These are phyloP conservation scores for Leccinellum albellum DNA, from an alignment of 768 basidiomycete genomes.

Conservation along the genomic window DNA sequence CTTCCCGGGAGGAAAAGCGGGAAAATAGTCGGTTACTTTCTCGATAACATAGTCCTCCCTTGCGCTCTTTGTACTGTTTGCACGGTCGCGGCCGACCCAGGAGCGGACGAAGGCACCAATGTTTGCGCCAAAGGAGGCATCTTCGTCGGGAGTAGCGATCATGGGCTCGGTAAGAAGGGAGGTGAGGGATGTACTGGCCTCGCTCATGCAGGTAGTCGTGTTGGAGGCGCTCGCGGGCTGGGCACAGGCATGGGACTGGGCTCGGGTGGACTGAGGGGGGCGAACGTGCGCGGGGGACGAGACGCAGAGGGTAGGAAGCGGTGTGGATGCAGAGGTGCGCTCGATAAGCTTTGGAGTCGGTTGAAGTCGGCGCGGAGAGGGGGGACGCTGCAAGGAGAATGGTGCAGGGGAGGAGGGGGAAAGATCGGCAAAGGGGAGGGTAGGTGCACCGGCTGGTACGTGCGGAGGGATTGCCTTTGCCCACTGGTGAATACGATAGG, in stretches of 20 bases:
- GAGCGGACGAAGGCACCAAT: slow-evolving; percentile 40
- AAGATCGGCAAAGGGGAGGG: slow-evolving; percentile 25
- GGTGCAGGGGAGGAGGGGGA: slow-evolving; percentile 1
- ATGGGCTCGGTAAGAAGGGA: slow-evolving; percentile 44
- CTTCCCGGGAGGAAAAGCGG: slow-evolving; percentile 18
- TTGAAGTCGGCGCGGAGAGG: slow-evolving; percentile 23
- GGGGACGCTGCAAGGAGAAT: slow-evolving; percentile 8
- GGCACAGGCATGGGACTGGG: slow-evolving; percentile 33
- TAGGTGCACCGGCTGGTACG: slow-evolving; percentile 30
- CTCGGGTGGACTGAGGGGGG: slow-evolving; percentile 27
- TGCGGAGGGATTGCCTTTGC: slow-evolving; percentile 30
- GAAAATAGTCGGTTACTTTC: slow-evolving; percentile 31
- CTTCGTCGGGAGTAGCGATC: slow-evolving; percentile 39
- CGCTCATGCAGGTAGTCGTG: slow-evolving; percentile 32
- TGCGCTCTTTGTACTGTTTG: slow-evolving; percentile 28
- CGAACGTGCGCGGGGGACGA: slow-evolving; percentile 37
- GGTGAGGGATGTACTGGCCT: slow-evolving; percentile 49
- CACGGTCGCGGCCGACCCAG: slow-evolving; percentile 25
- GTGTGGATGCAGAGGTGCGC: slow-evolving; percentile 28
- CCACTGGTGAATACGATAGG: slow-evolving; percentile 27
- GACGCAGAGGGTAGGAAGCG: slow-evolving; percentile 48
- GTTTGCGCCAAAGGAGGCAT: slow-evolving; percentile 43
- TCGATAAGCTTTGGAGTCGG: slow-evolving; percentile 35
- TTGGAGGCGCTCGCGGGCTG: slow-evolving; percentile 34
- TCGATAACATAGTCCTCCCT: slow-evolving; percentile 23